These are phyloP conservation scores for Globisporangium nodosum DNA, from an alignment of 352 stramenopile species.

Conservation along the genomic window DNA sequence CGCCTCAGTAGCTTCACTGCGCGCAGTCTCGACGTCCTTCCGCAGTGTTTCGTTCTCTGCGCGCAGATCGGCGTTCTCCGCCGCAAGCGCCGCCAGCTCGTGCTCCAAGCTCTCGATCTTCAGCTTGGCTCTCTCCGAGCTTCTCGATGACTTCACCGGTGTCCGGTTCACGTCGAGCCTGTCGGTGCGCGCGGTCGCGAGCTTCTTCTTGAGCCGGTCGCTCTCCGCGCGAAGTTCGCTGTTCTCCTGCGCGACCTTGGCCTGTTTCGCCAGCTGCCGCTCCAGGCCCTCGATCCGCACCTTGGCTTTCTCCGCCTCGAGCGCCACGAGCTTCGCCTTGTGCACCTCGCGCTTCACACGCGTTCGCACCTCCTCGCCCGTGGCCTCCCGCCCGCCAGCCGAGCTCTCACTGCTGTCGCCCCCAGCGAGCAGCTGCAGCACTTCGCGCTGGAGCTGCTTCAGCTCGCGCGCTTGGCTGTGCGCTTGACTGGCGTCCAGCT, in stretches of 20 bases:
- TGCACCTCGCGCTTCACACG: constrained; percentile 33
- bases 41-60: background rate
- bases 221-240: constrained; percentile 47
- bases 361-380: constrained; percentile 21
- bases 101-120: constrained; percentile 9
- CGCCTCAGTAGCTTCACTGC: background rate
- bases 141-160: constrained; percentile 4
- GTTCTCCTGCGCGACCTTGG: constrained; percentile 44
- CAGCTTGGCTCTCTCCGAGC: constrained; percentile 17
- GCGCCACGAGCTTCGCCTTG: constrained; percentile 17
- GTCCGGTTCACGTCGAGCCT: constrained; percentile 18
- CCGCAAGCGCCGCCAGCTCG: background rate
- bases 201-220: constrained; percentile 56
- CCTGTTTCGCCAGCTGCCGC: constrained; percentile 33
- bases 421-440: constrained; percentile 26
- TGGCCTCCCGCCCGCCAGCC: background rate
- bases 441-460: constrained; percentile 30
- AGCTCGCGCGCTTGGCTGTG: constrained; percentile 17
- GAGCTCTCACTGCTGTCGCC: background rate
- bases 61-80: background rate
- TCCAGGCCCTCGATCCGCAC: constrained; percentile 25
- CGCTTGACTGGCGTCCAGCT: constrained; percentile 13
- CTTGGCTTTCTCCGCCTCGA: constrained; percentile 22
- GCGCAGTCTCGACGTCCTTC: background rate
- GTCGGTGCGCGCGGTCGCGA: constrained; percentile 32